phyloP scores from a whole-genome alignment of 768 basidiomycete genomes.

The Termitomyces sp. region DNA sequence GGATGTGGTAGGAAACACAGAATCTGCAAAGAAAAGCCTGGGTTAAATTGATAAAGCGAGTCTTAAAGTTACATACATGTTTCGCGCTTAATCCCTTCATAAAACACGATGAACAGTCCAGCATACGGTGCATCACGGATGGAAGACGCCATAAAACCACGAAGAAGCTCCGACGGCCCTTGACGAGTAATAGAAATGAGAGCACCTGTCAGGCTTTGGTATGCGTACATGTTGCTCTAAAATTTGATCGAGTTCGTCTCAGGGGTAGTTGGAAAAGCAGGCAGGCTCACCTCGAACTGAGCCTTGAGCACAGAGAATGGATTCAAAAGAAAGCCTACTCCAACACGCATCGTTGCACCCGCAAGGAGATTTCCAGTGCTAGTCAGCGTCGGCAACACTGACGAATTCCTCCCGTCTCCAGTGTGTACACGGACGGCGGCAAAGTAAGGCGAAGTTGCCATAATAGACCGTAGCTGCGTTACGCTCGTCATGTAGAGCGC shows the following conservation, averaged over 20 bases:
- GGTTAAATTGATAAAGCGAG: slow-evolving; percentile 1
- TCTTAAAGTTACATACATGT: slow-evolving; percentile 40
- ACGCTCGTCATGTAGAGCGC: slow-evolving; percentile 89
- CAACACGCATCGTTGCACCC: slow-evolving; percentile 78
- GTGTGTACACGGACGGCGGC: slow-evolving; percentile 27
- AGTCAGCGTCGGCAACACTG: slow-evolving; percentile 68
- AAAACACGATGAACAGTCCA: slow-evolving; percentile 83
- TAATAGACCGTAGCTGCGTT: slow-evolving; percentile 72
- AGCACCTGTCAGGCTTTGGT: slow-evolving; percentile 58
- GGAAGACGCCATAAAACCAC: slow-evolving; percentile 84
- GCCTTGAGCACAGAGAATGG: slow-evolving; percentile 92
- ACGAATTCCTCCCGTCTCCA: slow-evolving; percentile 28
- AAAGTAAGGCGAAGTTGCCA: slow-evolving; percentile 76
- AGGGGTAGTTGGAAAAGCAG: neutral
- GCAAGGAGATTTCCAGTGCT: slow-evolving; percentile 81
- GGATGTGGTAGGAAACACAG: slow-evolving; percentile 40
- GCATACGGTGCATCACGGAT: slow-evolving; percentile 95
- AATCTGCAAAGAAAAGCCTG: slow-evolving; percentile 25
- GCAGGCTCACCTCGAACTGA: slow-evolving; percentile 71
- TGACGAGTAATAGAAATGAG: slow-evolving; percentile 56
- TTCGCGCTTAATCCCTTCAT: slow-evolving; percentile 82
- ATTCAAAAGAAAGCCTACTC: slow-evolving; percentile 81
- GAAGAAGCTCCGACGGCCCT: slow-evolving; percentile 79
- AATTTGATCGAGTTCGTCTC: slow-evolving; percentile 1
- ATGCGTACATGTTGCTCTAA: slow-evolving; percentile 78